Evolutionary conservation across 768 basidiomycete species (phyloP).

Genomic region (Podaxis sp.): DNA sequence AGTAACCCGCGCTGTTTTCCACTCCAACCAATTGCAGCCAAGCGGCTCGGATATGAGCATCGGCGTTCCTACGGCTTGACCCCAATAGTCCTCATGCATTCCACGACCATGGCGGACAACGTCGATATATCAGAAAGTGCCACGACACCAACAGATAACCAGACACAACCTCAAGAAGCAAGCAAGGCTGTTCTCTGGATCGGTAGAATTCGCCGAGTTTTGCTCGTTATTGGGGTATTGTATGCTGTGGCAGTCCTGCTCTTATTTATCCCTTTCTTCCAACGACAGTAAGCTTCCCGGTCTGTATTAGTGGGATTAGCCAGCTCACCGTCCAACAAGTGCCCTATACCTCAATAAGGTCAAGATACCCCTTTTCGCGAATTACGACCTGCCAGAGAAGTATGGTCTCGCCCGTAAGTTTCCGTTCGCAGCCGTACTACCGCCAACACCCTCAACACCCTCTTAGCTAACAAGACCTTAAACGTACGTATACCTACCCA

Average conservation of each 20-base stretch:
- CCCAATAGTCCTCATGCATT: background rate
- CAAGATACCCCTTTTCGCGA: slow-evolving; percentile 57
- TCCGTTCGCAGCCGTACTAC: slow-evolving; percentile 9
- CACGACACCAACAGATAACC: background rate
- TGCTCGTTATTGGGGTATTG: slow-evolving; percentile 44
- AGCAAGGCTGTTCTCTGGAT: slow-evolving; percentile 10
- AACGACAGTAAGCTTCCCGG: slow-evolving; percentile 56
- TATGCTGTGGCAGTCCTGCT: slow-evolving; percentile 55
- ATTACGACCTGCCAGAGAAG: slow-evolving; percentile 67
- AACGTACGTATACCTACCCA: slow-evolving; percentile 69
- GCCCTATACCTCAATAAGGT: slow-evolving; percentile 63
- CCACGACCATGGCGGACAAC: slow-evolving; percentile 9
- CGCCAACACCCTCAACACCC: background rate
- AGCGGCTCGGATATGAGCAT: too few relatives aligned
- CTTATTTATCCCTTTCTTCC: slow-evolving; percentile 61
- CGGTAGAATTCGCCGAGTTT: slow-evolving; percentile 25
- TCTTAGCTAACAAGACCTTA: slow-evolving; percentile 69
- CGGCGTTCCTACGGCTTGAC: too few relatives aligned
- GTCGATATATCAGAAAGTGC: background rate
- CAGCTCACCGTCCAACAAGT: slow-evolving; percentile 22
- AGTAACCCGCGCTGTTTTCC: background rate
- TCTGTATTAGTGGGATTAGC: slow-evolving; percentile 2
- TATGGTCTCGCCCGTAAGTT: slow-evolving; percentile 78
- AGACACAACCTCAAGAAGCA: background rate
- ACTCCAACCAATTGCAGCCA: background rate